Evolutionary conservation across 2,329 filamentous ascomycete genomes (phyloP).

Genomic region (Phialemoniopsis sp.): DNA sequence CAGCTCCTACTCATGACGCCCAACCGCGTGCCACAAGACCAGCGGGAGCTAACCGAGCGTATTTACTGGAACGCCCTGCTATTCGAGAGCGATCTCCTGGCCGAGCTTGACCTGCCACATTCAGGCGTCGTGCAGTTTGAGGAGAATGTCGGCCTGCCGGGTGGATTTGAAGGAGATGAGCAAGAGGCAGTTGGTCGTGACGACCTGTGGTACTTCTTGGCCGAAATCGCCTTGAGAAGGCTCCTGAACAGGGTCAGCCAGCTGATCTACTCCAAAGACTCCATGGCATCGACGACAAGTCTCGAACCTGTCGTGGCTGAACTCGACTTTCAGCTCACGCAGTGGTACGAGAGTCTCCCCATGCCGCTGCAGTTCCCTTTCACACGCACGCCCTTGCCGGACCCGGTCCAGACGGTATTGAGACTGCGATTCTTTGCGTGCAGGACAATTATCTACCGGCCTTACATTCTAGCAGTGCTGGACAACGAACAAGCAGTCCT

Average conservation of each 20-base stretch:
- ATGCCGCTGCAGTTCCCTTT: slow-evolving; percentile 74
- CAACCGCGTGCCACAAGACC: slow-evolving; percentile 63
- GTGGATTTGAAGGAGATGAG: slow-evolving; percentile 71
- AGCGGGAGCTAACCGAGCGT: slow-evolving; percentile 69
- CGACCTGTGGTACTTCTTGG: slow-evolving; percentile 82
- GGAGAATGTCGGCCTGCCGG: slow-evolving; percentile 73
- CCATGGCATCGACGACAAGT: slow-evolving; percentile 65
- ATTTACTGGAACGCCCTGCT: slow-evolving; percentile 83
- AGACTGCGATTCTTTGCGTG: slow-evolving; percentile 80
- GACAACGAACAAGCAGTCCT: slow-evolving; percentile 71
- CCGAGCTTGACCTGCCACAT: slow-evolving; percentile 76
- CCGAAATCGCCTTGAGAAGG: slow-evolving; percentile 74
- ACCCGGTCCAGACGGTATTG: slow-evolving; percentile 75
- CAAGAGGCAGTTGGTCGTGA: slow-evolving; percentile 63
- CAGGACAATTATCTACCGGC: slow-evolving; percentile 80
- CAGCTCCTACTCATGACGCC: slow-evolving; percentile 74
- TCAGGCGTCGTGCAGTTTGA: slow-evolving; percentile 81
- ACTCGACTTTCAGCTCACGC: slow-evolving; percentile 75
- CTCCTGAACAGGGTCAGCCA: slow-evolving; percentile 76
- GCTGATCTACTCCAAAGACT: slow-evolving; percentile 73
- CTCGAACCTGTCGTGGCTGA: slow-evolving; percentile 76
- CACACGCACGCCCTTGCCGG: slow-evolving; percentile 59
- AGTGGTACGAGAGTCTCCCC: slow-evolving; percentile 81
- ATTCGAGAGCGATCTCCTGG: slow-evolving; percentile 75
- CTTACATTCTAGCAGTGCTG: slow-evolving; percentile 75